Evolutionary conservation across 495 filamentous ascomycete species (phyloP), one percentile per base, ranked within the genome.

Genomic region (Geopyxis carbonaria): DNA sequence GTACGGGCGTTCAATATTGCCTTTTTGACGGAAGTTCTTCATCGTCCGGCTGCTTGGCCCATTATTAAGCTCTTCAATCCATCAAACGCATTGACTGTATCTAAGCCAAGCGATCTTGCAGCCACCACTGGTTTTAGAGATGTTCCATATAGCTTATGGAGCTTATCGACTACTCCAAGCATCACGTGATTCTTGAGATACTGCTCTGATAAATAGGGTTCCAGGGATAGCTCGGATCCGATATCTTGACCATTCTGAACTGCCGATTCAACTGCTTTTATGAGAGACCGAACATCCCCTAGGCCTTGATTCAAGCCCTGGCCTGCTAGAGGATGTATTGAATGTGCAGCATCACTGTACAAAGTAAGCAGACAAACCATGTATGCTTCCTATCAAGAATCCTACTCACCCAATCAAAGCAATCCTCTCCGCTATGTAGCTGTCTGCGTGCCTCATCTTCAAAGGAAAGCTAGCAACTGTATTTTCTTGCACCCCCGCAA

Each of bases 261-360:
- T 4, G 83, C 82, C 42, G 76, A 75, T 45, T 76, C 70, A 37
- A 97, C 76, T 0, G 73, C 76, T 30, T 63, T 62, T 6, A 72
- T 72, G 5, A 97, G 68, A 27, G 76, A 73, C 37, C 80, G 71
- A 1, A 87, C 76, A 55, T 97, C 89, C 13, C 72, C 82, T 40
- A 93, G 73, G 3, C 89, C 89, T 49, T 91, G 82, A 53, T 97
- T 97, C 11, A 97, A 68, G 1, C 89, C 89, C 56, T 95, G 89
- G 4, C 89, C 89, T 1, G 85, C 89, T 19, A 97, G 72, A 0
- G 89, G 89, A 56, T 97, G 89, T 48, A 92, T 74, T 19, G 84
- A 86, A 55, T 97, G 89, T 5, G 89, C 91, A 2, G 89, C 89
- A 50, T 97, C 89, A 34, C 50, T 53, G 40, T 13, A 7, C 3